Evolutionary conservation across 305 asterid species (phyloP), one percentile per base, ranked within the genome.

Genomic region (Solanum hybrid): DNA sequence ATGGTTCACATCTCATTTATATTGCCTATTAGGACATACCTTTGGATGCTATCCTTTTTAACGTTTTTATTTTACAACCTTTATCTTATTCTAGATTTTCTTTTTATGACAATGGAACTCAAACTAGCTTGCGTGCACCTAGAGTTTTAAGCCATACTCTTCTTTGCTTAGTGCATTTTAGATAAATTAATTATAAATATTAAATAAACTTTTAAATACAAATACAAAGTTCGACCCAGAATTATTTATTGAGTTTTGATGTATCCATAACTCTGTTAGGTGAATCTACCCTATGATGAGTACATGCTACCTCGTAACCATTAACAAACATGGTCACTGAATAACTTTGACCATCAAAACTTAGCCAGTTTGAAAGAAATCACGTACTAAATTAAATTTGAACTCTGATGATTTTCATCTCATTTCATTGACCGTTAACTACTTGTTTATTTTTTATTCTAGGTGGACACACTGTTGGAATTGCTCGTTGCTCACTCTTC

Each of bases 391-490:
- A 31, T 31, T 31, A 13, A 42, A 42, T 42, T 42, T 13, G 20
- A 42, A 42, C 17, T 17, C 10, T 6, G 24, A 3, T 1, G 1
- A 64, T 64, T 64, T 64, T 2, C 14, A 10, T 64, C 13, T 10
- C 29, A n/a, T 2, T 8, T 64, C 6, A 64, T 22, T n/a, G 73
- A 64, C 6, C 5, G 73, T 64, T n/a, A 46, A 14, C 7, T 46
- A 4, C 13, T 64, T 64, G 5, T 8, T 64, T 64, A 12, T 27
- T 79, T 42, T 22, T 12, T 2, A 46, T 76, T 73, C 81, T 76
- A 94, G 94, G 96, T 34, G 97, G 93, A 1, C 97, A 94, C 91
- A 93, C 96, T 0, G 94, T 94, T 3, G 98, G 98, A 26, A 5
- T 87, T 5, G 60, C 96, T 29, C 97, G 92, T 60, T 95, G 95